These are phyloP conservation scores for Coemansia javaensis DNA, from an alignment of 192 early-diverging fungal species.

Conservation along the genomic window DNA sequence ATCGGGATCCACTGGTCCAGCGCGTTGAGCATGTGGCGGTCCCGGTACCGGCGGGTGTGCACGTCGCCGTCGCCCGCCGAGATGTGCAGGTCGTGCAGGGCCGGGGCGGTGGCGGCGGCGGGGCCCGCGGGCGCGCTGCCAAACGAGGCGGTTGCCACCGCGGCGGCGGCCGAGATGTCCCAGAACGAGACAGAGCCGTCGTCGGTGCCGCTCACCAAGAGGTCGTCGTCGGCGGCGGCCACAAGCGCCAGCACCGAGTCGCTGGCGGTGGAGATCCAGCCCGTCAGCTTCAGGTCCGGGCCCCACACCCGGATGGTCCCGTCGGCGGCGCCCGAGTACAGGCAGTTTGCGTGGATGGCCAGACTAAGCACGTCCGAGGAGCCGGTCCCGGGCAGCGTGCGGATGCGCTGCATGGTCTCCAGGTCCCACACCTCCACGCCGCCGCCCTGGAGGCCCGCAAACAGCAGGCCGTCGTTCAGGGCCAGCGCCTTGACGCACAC, in stretches of 20 bases:
- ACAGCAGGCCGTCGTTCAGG: conserved; percentile 63
- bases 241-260: conserved; percentile 58
- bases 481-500: conserved; percentile 60
- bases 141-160: too few relatives aligned
- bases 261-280: conserved; percentile 49
- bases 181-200: conserved; percentile 60
- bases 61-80: not conserved
- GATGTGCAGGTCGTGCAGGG: not conserved
- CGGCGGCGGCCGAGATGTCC: conserved; percentile 35
- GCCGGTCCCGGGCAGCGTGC: conserved; percentile 29
- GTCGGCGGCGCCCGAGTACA: conserved; percentile 66
- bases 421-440: conserved; percentile 71
- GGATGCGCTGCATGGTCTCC: conserved; percentile 60
- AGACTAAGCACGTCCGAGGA: conserved; percentile 57
- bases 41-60: conserved; percentile 10
- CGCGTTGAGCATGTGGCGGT: conserved; percentile 53
- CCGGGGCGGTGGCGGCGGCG: not conserved
- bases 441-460: conserved; percentile 71
- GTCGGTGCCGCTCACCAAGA: conserved; percentile 58
- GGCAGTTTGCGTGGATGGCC: conserved; percentile 29
- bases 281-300: conserved; percentile 55
- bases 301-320: conserved; percentile 67
- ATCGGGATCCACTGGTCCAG: conserved; percentile 67
- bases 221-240: conserved; percentile 19
- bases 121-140: not conserved